A percentile compares a stretch with the other conserved stretches of the same genome.
Conservation (phyloP, 192 early-diverging fungal species). For the Coemansia reversa region DNA sequence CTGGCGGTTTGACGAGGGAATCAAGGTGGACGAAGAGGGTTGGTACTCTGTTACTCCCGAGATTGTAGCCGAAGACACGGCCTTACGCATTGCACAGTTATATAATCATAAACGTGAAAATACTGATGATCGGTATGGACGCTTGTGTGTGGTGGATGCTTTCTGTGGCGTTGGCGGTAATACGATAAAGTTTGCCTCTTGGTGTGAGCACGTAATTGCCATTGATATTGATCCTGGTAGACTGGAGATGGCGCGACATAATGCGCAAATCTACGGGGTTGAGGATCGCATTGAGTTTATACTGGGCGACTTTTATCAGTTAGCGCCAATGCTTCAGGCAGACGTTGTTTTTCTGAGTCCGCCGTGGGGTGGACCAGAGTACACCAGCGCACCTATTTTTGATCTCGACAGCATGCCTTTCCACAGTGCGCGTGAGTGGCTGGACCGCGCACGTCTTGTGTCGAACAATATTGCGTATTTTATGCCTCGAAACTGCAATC, state of each 20-base stretch:
- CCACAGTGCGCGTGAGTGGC: constrained; percentile 56
- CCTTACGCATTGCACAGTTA: constrained; percentile 44
- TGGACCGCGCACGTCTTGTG: constrained; percentile 62
- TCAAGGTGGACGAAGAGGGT: constrained; percentile 82
- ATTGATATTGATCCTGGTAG: constrained; percentile 85
- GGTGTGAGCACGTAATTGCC: constrained; percentile 85
- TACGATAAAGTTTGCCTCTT: constrained; percentile 91
- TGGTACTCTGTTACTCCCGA: constrained; percentile 98
- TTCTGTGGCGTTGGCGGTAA: constrained; percentile 98
- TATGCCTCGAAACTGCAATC: constrained; percentile 80
- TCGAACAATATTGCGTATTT: constrained; percentile 80
- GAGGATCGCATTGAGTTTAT: constrained; percentile 91
- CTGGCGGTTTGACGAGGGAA: constrained; percentile 80
- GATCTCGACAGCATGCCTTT: constrained; percentile 47
- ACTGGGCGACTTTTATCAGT: constrained; percentile 79
- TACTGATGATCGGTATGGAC: constrained; percentile 16
- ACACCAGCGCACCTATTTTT: constrained; percentile 55
- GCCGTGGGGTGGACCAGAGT: constrained; percentile 92
- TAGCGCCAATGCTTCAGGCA: constrained; percentile 71
- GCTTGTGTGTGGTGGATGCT: constrained; percentile 83
- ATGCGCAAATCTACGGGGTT: constrained; percentile 89
- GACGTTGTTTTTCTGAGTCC: constrained; percentile 93
- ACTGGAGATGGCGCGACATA: constrained; percentile 77
- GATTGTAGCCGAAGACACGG: constrained; percentile 77
- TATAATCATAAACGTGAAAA: constrained; percentile 6